Conservation (phyloP, 2,329 filamentous ascomycete species). For the Pseudocercospora pini-densiflorae region DNA sequence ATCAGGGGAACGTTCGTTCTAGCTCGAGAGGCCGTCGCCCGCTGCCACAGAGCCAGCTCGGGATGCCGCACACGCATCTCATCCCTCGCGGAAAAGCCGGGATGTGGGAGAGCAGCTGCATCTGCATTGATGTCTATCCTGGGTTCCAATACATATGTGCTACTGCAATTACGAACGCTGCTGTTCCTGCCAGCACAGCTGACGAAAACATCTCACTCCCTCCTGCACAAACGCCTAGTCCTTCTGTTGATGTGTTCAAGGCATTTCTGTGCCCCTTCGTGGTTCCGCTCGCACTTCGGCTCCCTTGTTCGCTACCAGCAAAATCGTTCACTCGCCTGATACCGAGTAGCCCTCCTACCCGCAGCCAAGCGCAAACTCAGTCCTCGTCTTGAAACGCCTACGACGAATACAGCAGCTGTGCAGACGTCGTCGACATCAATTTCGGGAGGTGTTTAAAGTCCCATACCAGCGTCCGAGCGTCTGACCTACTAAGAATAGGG, state of each 20-base stretch:
- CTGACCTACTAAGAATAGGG: too few species aligned
- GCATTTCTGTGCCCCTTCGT: neutral
- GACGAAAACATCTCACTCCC: neutral
- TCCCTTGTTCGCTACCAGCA: constrained; percentile 5
- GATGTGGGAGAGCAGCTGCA: neutral
- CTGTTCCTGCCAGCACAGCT: neutral
- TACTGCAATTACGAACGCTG: neutral
- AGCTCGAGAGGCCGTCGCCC: constrained; percentile 1
- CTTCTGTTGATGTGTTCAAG: neutral
- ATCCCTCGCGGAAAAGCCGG: neutral
- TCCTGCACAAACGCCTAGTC: neutral
- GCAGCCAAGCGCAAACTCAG: neutral
- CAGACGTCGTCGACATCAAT: neutral
- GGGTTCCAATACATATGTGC: neutral
- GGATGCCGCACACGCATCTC: too few species aligned
- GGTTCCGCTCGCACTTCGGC: neutral
- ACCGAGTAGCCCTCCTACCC: neutral
- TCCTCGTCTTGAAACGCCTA: neutral
- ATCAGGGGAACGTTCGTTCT: neutral
- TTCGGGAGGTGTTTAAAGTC: too few species aligned
- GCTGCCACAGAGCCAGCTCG: neutral
- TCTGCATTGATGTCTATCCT: neutral
- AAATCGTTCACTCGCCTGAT: constrained; percentile 1
- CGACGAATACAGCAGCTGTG: neutral
- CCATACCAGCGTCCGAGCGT: too few species aligned